Base-by-base conservation (phyloP, 345 rosid genomes). In the Eucalyptus tenuipes region DNA sequence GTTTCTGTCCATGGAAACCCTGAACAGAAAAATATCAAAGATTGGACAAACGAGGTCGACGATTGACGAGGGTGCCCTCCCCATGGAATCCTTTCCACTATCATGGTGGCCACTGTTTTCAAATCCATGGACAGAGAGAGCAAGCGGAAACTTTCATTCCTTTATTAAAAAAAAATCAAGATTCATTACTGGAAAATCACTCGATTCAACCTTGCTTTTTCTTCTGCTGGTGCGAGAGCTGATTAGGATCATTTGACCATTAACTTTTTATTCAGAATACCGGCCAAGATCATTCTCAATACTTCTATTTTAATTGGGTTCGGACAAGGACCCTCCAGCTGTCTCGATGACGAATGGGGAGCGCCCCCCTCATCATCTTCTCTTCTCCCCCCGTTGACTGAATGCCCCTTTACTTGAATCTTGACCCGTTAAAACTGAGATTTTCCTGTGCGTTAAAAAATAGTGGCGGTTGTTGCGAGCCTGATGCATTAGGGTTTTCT, bases 351-450 rank as follows among this genome's bases (percentile, higher is more conserved):
- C 88, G 86, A 90, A 87, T 47, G 24, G 86, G 87, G 88, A 42
- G 29, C 13, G 50, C 52, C 24, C 42, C 53, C 87, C 48, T 50
- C 91, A 89, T 90, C 89, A 86, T 88, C 90, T 42, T 71, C 61
- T 55, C 61, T 8, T 55, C 61, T 55, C 61, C 29, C 29, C 12
- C 68, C 50, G 53, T 91, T 90, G 93, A 93, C 92, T 85, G 75
- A 31, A 29, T 11, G 33, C 42, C 42, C 91, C 61, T 90, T 86
- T 92, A 52, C 91, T 92, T 91, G 90, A 87, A 88, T 82, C 88
- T 91, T 90, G 91, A 84, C 91, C 91, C 85, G 85, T 90, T 91
- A 86, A 94, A 93, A 93, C 92, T 92, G 91, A 90, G 91, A 93
- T 89, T 86, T 92, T 71, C 37, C 61, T 27, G 14, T 16, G 29